A percentile compares a stretch with the other conserved stretches of the same genome.
These are phyloP conservation scores for Peronospora farinosa DNA, from an alignment of 352 stramenopile species.

Conservation along the genomic window DNA sequence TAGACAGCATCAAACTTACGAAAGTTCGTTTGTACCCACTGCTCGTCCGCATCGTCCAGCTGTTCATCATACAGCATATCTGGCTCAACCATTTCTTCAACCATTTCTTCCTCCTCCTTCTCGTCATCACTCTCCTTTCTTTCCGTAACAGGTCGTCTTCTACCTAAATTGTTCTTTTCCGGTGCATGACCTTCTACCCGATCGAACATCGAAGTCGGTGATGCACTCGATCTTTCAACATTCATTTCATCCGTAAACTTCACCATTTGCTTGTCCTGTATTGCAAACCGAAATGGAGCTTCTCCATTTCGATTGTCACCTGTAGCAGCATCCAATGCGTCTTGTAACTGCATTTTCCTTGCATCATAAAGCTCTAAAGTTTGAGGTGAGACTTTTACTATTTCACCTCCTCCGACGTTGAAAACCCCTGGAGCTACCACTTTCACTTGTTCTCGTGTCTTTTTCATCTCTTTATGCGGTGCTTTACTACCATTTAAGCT, in stretches of 20 bases:
- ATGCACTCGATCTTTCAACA: slow-evolving; percentile 4
- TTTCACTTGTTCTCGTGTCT: slow-evolving; percentile 1
- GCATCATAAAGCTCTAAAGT: slow-evolving; percentile 32
- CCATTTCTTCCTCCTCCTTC: slow-evolving; percentile 15
- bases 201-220: slow-evolving; percentile 13
- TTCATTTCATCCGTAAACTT: slow-evolving; percentile 23
- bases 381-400: slow-evolving; percentile 35
- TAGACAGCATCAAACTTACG: slow-evolving; percentile 21
- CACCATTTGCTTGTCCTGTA: slow-evolving; percentile 9
- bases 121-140: slow-evolving; percentile 2
- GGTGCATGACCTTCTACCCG: slow-evolving; percentile 26
- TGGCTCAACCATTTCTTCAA: slow-evolving; percentile 22
- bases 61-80: slow-evolving; percentile 64
- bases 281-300: slow-evolving; percentile 44
- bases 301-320: slow-evolving; percentile 5
- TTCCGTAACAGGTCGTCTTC: slow-evolving; percentile 4
- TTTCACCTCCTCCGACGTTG: slow-evolving; percentile 19
- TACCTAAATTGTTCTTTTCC: slow-evolving; percentile 28
- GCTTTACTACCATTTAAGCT: slow-evolving; percentile 12
- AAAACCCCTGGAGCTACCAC: slow-evolving; percentile 16
- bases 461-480: no score
- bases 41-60: slow-evolving; percentile 56
- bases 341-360: slow-evolving; percentile 38
- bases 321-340: slow-evolving; percentile 36
- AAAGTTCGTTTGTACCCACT: slow-evolving; percentile 66